phyloP scores from a whole-genome alignment of 305 asterid genomes.

The Withania somnifera region DNA sequence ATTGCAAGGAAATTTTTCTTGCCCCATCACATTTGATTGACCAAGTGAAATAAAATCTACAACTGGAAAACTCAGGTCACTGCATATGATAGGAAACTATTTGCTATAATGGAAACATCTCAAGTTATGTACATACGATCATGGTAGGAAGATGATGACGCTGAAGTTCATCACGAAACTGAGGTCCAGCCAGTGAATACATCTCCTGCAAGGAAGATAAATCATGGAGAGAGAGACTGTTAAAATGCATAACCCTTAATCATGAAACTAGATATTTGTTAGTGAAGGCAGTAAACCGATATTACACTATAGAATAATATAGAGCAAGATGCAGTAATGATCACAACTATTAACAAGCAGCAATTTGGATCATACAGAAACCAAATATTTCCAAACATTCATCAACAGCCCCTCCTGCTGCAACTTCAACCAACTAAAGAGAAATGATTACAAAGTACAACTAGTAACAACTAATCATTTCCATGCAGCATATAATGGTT shows the following conservation, averaged over 20 bases:
- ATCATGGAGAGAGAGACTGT: background rate
- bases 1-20: conserved; percentile 8
- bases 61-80: background rate
- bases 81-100: background rate
- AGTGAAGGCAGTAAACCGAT: background rate
- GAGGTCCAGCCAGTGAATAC: conserved; percentile 82
- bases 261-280: background rate
- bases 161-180: conserved; percentile 88
- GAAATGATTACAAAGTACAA: background rate
- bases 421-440: background rate
- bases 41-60: conserved; percentile 8
- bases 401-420: background rate
- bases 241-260: background rate
- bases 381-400: background rate
- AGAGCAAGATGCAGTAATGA: background rate
- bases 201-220: conserved; percentile 50
- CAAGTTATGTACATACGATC: conserved; percentile 38
- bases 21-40: background rate
- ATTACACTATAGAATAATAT: background rate
- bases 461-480: background rate
- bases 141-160: conserved; percentile 65
- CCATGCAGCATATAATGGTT: background rate
- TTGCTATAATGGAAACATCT: background rate
- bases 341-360: background rate
- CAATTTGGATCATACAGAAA: background rate